Evolutionary conservation across 139 green algal genomes (phyloP), one percentile per base, ranked within the genome.

Genomic region (Astrephomene gubernaculifera): DNA sequence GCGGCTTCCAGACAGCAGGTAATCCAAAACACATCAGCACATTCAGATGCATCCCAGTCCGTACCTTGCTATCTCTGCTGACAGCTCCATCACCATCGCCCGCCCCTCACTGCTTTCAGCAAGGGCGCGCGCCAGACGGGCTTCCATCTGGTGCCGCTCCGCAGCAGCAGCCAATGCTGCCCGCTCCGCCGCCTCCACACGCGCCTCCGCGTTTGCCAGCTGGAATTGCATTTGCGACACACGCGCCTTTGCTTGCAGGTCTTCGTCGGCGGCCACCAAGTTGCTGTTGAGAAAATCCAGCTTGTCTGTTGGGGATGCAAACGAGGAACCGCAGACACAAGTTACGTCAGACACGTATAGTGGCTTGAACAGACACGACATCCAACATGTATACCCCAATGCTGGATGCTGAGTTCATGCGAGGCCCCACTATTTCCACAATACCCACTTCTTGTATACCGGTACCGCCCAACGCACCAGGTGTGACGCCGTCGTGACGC

Each of bases 61-160:
- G 7, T 22, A 82, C 74, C 74, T 72, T 1, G 76, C 76, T 29
- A 83, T 60, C 60, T 83, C 57, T 4, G 19, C 60, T 4, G 76
- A 57, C 39, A 83, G 60, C 31, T 83, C 14, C 60, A 63, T 29
- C n/a, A 83, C 76, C 39, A 83, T 83, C 4, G 60, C 76, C 39
- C 60, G 39, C 9, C 41, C 60, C 0, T 43, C 31, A 41, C 24
- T 39, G 60, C n/a, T 39, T 1, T 72, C 76, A 5, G 61, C 76
- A 5, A 61, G 1, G 4, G 41, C 76, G 4, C 8, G 41, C 17
- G 33, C 25, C 60, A 83, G 60, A 3, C 41, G 60, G 9, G 4
- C 76, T 22, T 54, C 60, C 60, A 73, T 5, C 38, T 33, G 36
- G 2, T 9, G 49, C 35, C 64, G 44, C 60, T 73, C 60, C 25